These are phyloP conservation scores for Dactylellina haptotyla DNA, from an alignment of 2,329 filamentous ascomycete genomes.

Conservation along the genomic window DNA sequence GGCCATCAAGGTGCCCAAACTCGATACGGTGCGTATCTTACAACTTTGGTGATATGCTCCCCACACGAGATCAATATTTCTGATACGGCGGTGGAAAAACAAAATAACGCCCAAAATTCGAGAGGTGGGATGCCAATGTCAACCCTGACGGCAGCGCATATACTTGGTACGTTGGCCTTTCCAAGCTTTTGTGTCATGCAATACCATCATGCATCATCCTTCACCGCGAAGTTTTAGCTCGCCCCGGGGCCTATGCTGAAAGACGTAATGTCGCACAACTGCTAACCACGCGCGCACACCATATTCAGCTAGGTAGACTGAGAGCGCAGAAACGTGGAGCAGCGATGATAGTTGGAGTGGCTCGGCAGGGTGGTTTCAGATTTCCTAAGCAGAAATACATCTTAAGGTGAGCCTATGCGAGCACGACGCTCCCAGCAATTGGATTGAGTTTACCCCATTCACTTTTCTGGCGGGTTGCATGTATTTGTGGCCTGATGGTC, in stretches of 20 bases:
- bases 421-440: conserved; percentile 12
- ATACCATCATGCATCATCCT: conserved; percentile 21
- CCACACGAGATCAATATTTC: conserved; percentile 7
- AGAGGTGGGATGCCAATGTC: conserved; percentile 15
- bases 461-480: conserved; percentile 10
- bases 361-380: conserved; percentile 26
- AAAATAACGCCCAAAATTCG: not conserved
- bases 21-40: conserved; percentile 21
- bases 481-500: conserved; percentile 18
- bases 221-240: conserved; percentile 4
- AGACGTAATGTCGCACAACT: conserved; percentile 40
- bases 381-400: conserved; percentile 27
- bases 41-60: conserved; percentile 21
- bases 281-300: conserved; percentile 10
- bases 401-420: conserved; percentile 18
- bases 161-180: conserved; percentile 13
- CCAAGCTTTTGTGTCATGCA: conserved; percentile 19
- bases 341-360: conserved; percentile 3
- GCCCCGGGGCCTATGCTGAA: not conserved
- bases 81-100: no score
- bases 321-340: conserved; percentile 16
- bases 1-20: conserved; percentile 12
- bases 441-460: conserved; percentile 12
- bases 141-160: not conserved
- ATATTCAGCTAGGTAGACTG: conserved; percentile 12